Evolutionary conservation across 768 basidiomycete species (phyloP), one percentile per base, ranked within the genome.

Genomic region (Boletus sensibilis): DNA sequence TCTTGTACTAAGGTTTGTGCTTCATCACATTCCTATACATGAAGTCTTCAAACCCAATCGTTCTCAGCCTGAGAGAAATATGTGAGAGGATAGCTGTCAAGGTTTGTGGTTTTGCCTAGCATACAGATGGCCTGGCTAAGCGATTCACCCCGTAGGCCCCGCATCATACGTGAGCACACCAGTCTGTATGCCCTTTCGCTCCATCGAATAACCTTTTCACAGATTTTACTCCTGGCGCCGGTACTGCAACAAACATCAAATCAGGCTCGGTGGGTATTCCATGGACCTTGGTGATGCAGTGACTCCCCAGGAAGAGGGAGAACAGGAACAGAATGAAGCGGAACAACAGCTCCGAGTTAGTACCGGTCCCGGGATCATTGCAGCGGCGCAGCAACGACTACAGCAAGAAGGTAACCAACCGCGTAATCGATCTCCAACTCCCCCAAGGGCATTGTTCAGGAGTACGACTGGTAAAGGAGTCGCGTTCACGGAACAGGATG

Each of bases 191-290:
- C 41, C 38, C 11, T 20, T 14, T 27, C 44, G 29, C 27, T 14
- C n/a, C 21, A 27, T 54, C 46, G 29, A 50, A 56, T 39, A 21
- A 51, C n/a, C 2, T 21, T 21, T 41, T 37, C 50, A 21, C 52
- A 92, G 90, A 12, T 93, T 93, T 68, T 93, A 92, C 68, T 93
- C 91, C 1, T 94, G 92, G 92, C 82, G 92, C 39, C 83, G 92
- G 42, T 94, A 93, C 65, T 94, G 92, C 75, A 94, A 94, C 68
- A 94, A 93, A 67, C 91, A 94, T 69, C 90, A 93, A 70, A 94
- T 94, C 48, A 85, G 89, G n/a, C 78, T 94, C 0, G 89, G 90
- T 25, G 90, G 90, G 2, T 94, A 93, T 63, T 76, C 82, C 10
- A 92, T 93, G 91, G 86, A 82, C 51, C 68, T 78, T 8, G 83